phyloP scores from a whole-genome alignment of 2,329 filamentous ascomycete genomes.

The Trichocomaceae sp. region DNA sequence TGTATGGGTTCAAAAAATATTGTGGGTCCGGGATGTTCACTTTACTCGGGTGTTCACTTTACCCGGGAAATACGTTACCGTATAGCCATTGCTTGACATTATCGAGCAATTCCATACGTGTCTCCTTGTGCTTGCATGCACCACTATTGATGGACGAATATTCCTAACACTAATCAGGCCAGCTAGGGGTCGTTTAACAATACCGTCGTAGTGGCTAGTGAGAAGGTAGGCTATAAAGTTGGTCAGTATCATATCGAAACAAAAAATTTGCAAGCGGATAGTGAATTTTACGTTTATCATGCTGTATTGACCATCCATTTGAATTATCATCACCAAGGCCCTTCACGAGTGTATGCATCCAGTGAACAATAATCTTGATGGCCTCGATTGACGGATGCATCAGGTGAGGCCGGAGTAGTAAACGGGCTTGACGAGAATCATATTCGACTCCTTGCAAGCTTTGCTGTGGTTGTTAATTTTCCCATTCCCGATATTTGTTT shows the following conservation, averaged over 20 bases:
- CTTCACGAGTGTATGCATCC: background rate
- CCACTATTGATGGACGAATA: background rate
- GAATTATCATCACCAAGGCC: background rate
- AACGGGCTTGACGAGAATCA: background rate
- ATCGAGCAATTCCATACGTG: background rate
- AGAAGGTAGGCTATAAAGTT: background rate
- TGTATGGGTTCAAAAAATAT: too few relatives aligned
- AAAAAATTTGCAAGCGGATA: background rate
- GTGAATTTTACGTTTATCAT: background rate
- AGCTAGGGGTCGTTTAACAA: background rate
- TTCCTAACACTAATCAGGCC: background rate
- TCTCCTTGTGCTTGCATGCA: background rate
- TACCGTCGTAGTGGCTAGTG: background rate
- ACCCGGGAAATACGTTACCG: background rate
- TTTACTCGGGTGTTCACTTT: too few relatives aligned
- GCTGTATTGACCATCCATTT: background rate
- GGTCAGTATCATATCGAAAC: background rate
- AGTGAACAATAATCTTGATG: background rate
- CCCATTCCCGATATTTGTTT: background rate
- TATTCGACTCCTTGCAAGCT: background rate
- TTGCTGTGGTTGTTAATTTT: background rate
- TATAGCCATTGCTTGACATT: constrained; percentile 4
- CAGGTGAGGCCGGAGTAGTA: background rate
- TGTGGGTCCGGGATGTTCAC: too few relatives aligned
- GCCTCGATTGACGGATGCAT: background rate